These are phyloP conservation scores for Polygonum aviculare DNA, from an alignment of 148 eudicot genomes.

Conservation along the genomic window DNA sequence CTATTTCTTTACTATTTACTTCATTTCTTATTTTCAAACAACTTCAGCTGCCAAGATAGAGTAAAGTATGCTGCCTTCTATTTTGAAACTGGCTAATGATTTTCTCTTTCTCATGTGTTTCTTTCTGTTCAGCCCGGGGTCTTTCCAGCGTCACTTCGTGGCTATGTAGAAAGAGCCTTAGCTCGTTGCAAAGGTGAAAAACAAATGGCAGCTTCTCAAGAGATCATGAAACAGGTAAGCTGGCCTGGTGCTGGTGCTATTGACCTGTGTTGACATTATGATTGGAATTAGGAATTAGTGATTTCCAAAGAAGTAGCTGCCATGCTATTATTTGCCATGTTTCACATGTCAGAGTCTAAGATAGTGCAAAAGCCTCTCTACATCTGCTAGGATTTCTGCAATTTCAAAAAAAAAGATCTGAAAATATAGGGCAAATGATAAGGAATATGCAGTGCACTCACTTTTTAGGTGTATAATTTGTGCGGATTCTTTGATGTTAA, in stretches of 20 bases:
- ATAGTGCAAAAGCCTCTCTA: background rate
- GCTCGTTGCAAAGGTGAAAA: constrained; percentile 91
- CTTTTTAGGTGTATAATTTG: background rate
- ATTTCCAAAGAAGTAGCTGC: background rate
- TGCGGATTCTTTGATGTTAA: background rate
- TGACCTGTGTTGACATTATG: background rate
- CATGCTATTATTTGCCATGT: background rate
- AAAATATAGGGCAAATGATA: background rate
- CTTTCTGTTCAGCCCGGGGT: constrained; percentile 49
- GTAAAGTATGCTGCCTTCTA: background rate
- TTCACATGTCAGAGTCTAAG: background rate
- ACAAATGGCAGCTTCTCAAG: constrained; percentile 72
- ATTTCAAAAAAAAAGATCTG: background rate
- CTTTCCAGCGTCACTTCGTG: constrained; percentile 85
- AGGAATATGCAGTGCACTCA: background rate
- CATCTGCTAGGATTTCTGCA: background rate
- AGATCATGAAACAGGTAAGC: constrained; percentile 74
- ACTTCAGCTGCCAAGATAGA: background rate
- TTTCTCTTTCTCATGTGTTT: constrained; percentile 2
- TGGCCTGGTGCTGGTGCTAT: background rate
- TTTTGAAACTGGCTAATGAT: background rate
- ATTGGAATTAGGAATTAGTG: background rate
- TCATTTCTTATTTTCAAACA: background rate
- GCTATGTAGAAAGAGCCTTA: constrained; percentile 96
- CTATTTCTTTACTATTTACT: background rate